Conservation (phyloP, 352 stramenopile genomes). For the Achlya hypogyna region DNA sequence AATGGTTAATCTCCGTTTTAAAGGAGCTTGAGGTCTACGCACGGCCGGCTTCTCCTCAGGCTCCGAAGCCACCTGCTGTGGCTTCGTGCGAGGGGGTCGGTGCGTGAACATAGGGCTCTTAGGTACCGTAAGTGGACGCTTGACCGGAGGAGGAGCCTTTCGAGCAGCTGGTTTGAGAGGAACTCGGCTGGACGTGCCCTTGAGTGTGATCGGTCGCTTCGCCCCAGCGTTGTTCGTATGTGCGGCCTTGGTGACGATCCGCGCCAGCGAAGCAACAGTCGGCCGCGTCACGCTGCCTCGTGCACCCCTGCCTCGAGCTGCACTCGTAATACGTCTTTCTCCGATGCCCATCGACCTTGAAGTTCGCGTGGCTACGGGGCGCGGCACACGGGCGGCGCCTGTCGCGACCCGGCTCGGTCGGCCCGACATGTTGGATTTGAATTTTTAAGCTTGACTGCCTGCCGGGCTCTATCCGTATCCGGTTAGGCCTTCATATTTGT, state of each 20-base stretch:
- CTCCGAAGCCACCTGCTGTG: not conserved
- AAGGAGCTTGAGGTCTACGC: not conserved
- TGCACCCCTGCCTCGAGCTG: not conserved
- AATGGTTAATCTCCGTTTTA: conserved; percentile 6
- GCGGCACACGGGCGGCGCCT: not conserved
- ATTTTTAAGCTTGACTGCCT: not conserved
- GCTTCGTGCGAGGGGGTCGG: not conserved
- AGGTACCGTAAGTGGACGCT: not conserved
- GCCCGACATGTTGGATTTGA: not conserved
- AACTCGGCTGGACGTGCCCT: not conserved
- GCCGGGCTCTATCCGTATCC: not conserved
- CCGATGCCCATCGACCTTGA: not conserved
- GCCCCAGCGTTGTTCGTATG: not conserved
- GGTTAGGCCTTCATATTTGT: too few relatives aligned
- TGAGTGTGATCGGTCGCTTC: not conserved
- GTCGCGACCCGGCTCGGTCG: not conserved
- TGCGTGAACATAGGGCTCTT: not conserved
- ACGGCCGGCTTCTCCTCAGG: not conserved
- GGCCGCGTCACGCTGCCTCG: not conserved
- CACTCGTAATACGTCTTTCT: too few relatives aligned
- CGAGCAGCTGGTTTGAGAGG: not conserved
- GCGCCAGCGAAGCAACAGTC: not conserved
- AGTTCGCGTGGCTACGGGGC: not conserved
- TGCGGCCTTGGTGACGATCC: not conserved
- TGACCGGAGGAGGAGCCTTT: not conserved